Base-by-base conservation (phyloP, 139 green algal species). In the Zygnema cylindricum region DNA sequence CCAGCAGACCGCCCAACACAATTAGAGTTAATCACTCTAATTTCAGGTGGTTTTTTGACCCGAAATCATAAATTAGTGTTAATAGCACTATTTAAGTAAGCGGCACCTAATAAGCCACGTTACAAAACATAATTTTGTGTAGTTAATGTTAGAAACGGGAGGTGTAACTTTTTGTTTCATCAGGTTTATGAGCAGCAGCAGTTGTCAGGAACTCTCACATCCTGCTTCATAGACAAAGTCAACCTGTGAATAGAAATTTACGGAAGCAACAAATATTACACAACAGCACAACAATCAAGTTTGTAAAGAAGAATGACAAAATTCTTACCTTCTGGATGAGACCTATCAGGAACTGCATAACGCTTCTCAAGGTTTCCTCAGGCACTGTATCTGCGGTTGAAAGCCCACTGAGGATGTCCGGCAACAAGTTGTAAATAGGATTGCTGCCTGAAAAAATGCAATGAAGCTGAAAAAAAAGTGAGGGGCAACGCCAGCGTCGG, bases 341-440 rank as follows among this genome's bases (percentile, higher is more conserved):
- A 23, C 76, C 90, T 76, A 98, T 92, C 77, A 98, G 91, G 71
- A 92, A 90, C 25, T 57, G 75, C 89, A 92, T 82, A 77, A 93
- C 90, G 41, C 30, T n/a, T 16, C 69, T 55, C 83, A 94, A 90
- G 11, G 42, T 57, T 0, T 84, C 82, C 35, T 86, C 36, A 2
- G 69, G 25, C 16, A 93, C 69, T 25, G 36, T 1, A 1, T 25
- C 63, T 32, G 85, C 49, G 11, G 30, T 25, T 36, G 88, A 93
- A 55, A 98, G 91, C 76, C 84, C 90, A 63, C 88, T 95, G 55
- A 99, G 92, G 79, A 98, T 96, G 89, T 99, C 97, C 23, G 96
- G 96, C 78, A 99, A 90, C 87, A 99, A 92, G 92, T 98, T 98
- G 93, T 98, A 98, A 43, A 99, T 94, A 7, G 96, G 95, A 87